Evolutionary conservation across 805 yeast species (phyloP).

Genomic region (Wickerhamomyces chambardii): DNA sequence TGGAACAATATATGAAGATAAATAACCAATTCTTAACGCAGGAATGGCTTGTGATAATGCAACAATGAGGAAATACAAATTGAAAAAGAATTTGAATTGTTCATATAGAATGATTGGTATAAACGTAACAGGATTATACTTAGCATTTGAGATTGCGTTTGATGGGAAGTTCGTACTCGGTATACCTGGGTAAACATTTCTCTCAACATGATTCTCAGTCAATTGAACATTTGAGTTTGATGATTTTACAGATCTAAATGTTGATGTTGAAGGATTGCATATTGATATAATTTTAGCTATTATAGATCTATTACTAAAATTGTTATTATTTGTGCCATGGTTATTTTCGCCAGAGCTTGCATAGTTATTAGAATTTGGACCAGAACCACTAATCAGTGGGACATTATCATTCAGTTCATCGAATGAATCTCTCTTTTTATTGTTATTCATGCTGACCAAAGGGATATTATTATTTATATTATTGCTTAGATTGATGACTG

Average conservation of each 20-base stretch:
- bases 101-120: conserved; percentile 85
- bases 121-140: conserved; percentile 82
- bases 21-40: conserved; percentile 82
- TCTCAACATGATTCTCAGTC: conserved; percentile 22
- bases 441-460: conserved; percentile 19
- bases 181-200: conserved; percentile 33
- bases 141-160: conserved; percentile 89
- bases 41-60: conserved; percentile 93
- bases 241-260: neutral
- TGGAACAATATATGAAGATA: conserved; percentile 90
- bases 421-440: conserved; percentile 15
- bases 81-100: conserved; percentile 95
- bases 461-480: conserved; percentile 20
- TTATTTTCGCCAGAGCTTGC: too few species aligned
- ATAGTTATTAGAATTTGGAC: conserved; percentile 12
- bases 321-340: conserved; percentile 14
- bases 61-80: conserved; percentile 82
- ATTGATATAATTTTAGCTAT: neutral
- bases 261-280: too few species aligned
- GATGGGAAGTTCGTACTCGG: conserved; percentile 37
- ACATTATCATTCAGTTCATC: conserved; percentile 12
- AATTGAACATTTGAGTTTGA: conserved; percentile 15
- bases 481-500: conserved; percentile 12
- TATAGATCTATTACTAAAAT: conserved; percentile 9
- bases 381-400: conserved; percentile 6